phyloP scores from a whole-genome alignment of 331 rosid genomes.

The Malus hybrid region DNA sequence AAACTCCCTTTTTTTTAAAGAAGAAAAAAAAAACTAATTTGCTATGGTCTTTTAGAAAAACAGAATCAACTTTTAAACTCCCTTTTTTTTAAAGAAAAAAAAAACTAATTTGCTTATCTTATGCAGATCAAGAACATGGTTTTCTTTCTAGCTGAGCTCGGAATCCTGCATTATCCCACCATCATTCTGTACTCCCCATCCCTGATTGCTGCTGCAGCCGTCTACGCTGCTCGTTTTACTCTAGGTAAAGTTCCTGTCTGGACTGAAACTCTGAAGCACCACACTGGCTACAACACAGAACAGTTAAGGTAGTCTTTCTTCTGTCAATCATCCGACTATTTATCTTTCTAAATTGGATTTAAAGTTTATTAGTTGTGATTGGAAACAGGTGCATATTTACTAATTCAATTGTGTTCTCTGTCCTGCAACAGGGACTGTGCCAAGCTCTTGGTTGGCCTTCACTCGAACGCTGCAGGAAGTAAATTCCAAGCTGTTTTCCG shows the following conservation, averaged over 20 bases:
- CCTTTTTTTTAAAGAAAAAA: too few relatives aligned
- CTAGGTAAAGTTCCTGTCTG: conserved; percentile 46
- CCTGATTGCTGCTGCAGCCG: conserved; percentile 79
- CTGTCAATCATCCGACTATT: too few relatives aligned
- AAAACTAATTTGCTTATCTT: background rate
- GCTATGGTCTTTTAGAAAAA: background rate
- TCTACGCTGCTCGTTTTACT: conserved; percentile 62
- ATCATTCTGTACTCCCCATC: conserved; percentile 48
- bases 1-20: too few relatives aligned
- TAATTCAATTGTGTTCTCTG: background rate
- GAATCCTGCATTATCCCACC: conserved; percentile 50
- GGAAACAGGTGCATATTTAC: background rate
- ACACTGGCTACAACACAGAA: conserved; percentile 53
- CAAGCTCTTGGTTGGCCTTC: conserved; percentile 40
- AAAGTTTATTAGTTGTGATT: too few relatives aligned
- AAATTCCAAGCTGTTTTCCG: conserved; percentile 40
- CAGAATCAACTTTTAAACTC: too few relatives aligned
- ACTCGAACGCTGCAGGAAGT: conserved; percentile 23
- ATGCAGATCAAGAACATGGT: conserved; percentile 49
- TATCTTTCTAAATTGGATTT: too few relatives aligned
- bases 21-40: background rate
- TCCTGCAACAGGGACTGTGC: conserved; percentile 46
- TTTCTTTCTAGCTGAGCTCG: conserved; percentile 62
- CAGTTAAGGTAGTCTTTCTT: background rate
- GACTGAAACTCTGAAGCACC: conserved; percentile 55